Base-by-base conservation (phyloP, 2,329 filamentous ascomycete genomes). In the Podosphaera aphanis region DNA sequence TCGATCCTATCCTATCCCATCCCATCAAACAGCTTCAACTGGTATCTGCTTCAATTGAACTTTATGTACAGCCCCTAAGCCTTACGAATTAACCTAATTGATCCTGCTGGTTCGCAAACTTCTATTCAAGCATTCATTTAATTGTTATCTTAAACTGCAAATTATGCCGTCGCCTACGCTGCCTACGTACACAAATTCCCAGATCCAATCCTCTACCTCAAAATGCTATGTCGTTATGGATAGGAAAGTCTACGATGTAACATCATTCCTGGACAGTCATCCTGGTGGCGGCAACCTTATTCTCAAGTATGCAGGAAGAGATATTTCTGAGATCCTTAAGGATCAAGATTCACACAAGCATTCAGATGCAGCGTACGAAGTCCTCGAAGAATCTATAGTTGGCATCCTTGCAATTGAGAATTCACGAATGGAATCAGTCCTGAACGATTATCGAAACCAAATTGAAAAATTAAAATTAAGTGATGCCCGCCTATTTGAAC, bases 161-260 rank as follows among this genome's bases (percentile, higher is more conserved):
- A n/a, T n/a, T n/a, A n/a, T n/a, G n/a, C n/a, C n/a, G n/a, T n/a
- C n/a, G n/a, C n/a, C n/a, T n/a, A n/a, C n/a, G n/a, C n/a, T n/a
- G n/a, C n/a, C n/a, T n/a, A n/a, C n/a, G n/a, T n/a, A n/a, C n/a
- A n/a, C n/a, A n/a, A n/a, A n/a, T n/a, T n/a, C n/a, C n/a, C n/a
- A n/a, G n/a, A n/a, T n/a, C n/a, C n/a, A n/a, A n/a, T n/a, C n/a
- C n/a, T n/a, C n/a, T n/a, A n/a, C n/a, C n/a, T n/a, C n/a, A 59
- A 93, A 84, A 43, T 95, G 88, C 68, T 98, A 86, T 68, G 86
- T 98, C 55, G 90, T 83, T 2, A 69, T 94, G 46, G 86, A 84
- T 50, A 71, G 73, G 48, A 92, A 88, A 55, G 88, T 98, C 55
- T 98, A 85, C 70, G 88, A 98, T 67, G 72, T 98, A 51, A 94